phyloP scores from a whole-genome alignment of 352 stramenopile species.

The Pythium grandisporangium region DNA sequence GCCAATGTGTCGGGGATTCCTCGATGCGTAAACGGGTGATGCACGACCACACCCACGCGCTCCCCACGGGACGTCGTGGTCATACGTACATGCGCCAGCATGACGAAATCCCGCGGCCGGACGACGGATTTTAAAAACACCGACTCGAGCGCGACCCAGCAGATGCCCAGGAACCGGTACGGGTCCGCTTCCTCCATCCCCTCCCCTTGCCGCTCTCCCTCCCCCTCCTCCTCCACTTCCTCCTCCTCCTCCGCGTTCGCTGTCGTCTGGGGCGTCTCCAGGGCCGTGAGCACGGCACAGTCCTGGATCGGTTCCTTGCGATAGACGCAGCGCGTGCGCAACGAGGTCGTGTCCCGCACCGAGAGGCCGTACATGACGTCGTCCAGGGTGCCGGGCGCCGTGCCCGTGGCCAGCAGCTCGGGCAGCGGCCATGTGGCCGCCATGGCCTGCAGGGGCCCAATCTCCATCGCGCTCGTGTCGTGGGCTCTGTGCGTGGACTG shows the following conservation, averaged over 20 bases:
- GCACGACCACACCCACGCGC: constrained; percentile 29
- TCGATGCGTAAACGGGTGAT: constrained; percentile 39
- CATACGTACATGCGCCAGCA: constrained; percentile 5
- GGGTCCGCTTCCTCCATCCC: constrained; percentile 14
- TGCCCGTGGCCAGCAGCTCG: constrained; percentile 14
- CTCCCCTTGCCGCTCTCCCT: too few relatives aligned
- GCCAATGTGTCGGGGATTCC: constrained; percentile 34
- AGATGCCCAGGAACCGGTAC: constrained; percentile 21
- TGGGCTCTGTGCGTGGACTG: too few relatives aligned
- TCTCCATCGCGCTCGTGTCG: too few relatives aligned
- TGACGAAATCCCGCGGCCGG: constrained; percentile 31
- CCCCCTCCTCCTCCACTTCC: too few relatives aligned
- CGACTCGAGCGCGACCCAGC: constrained; percentile 15
- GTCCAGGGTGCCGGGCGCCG: constrained; percentile 29
- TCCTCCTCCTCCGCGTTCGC: too few relatives aligned
- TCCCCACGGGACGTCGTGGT: constrained; percentile 17
- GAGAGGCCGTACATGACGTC: constrained; percentile 39
- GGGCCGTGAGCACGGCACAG: constrained; percentile 10
- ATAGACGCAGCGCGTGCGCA: constrained; percentile 21
- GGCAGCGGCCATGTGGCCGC: constrained; percentile 28
- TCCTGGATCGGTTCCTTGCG: constrained; percentile 21
- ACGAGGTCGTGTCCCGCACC: constrained; percentile 25
- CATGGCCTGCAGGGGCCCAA: constrained; percentile 30
- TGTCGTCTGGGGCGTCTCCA: too few relatives aligned
- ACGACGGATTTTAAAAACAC: constrained; percentile 19